Conservation (phyloP, 1,284 basidiomycete genomes). For the Austroboletus novae-zelandiae region DNA sequence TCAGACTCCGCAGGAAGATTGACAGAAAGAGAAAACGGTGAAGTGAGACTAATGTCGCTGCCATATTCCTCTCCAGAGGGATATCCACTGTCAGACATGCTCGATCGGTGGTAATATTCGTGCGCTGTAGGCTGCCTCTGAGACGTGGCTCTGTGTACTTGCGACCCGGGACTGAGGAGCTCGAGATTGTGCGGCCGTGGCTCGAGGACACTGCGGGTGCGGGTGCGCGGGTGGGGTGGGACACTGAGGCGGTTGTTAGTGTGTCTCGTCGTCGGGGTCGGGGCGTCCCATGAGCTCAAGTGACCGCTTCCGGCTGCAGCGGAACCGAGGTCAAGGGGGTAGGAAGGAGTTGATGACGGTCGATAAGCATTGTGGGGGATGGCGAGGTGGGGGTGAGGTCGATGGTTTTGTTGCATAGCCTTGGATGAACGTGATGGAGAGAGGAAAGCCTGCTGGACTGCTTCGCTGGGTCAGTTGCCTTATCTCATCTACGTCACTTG, state of each 20-base stretch:
- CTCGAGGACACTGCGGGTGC: constrained; percentile 42
- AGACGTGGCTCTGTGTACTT: constrained; percentile 50
- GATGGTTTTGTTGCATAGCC: constrained; percentile 29
- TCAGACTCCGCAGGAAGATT: constrained; percentile 23
- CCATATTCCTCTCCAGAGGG: constrained; percentile 14
- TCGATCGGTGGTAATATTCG: constrained; percentile 45
- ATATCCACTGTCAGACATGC: constrained; percentile 29
- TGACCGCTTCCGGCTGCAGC: constrained; percentile 6
- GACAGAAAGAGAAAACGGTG: constrained; percentile 28
- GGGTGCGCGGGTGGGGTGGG: constrained; percentile 20
- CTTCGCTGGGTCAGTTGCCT: not conserved
- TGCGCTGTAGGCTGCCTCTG: constrained; percentile 35
- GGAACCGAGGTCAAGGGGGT: constrained; percentile 19
- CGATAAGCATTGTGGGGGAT: constrained; percentile 40
- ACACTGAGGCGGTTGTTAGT: constrained; percentile 5
- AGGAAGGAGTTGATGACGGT: constrained; percentile 28
- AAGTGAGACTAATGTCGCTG: constrained; percentile 7
- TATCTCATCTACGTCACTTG: constrained; percentile 20
- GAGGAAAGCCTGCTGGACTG: not conserved
- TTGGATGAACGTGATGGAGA: constrained; percentile 2
- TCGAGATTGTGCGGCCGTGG: constrained; percentile 30
- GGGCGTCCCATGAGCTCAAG: constrained; percentile 21
- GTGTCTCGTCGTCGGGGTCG: constrained; percentile 27
- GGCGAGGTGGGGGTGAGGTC: constrained; percentile 38
- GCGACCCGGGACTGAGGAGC: constrained; percentile 48